These are phyloP conservation scores for Sugiyamaella japonica DNA, from an alignment of 1,139 yeast species.

Conservation along the genomic window DNA sequence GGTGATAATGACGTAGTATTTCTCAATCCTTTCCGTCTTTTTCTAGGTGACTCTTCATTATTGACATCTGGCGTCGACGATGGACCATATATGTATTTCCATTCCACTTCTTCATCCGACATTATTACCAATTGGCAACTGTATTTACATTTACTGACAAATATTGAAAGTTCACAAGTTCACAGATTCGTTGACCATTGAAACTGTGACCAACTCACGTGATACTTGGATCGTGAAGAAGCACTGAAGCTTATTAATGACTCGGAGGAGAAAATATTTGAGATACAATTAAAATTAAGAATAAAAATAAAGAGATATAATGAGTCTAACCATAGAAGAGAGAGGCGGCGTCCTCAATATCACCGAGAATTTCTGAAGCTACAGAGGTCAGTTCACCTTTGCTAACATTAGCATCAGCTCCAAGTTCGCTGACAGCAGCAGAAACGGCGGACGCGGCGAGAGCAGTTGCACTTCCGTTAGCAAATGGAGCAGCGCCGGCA, in stretches of 20 bases:
- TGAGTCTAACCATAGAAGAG: neutral
- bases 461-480: constrained; percentile 18
- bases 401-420: neutral
- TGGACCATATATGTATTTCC: constrained; percentile 6
- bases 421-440: constrained; percentile 7
- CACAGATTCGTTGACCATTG: too few species aligned
- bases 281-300: neutral
- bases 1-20: constrained; percentile 18
- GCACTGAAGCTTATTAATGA: too few species aligned
- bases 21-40: constrained; percentile 12
- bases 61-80: neutral
- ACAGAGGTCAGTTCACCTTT: constrained; percentile 1
- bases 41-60: constrained; percentile 5
- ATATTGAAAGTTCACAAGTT: neutral
- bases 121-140: neutral
- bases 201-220: too few species aligned
- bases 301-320: too few species aligned
- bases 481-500: constrained; percentile 14
- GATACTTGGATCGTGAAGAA: too few species aligned
- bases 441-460: constrained; percentile 15
- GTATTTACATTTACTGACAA: neutral
- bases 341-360: constrained; percentile 12
- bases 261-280: too few species aligned
- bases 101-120: constrained; percentile 11
- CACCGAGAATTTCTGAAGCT: constrained; percentile 8